Conservation (phyloP, 225 moss, liverwort and hornwort genomes). For the Pseudoscleropodium purum region DNA sequence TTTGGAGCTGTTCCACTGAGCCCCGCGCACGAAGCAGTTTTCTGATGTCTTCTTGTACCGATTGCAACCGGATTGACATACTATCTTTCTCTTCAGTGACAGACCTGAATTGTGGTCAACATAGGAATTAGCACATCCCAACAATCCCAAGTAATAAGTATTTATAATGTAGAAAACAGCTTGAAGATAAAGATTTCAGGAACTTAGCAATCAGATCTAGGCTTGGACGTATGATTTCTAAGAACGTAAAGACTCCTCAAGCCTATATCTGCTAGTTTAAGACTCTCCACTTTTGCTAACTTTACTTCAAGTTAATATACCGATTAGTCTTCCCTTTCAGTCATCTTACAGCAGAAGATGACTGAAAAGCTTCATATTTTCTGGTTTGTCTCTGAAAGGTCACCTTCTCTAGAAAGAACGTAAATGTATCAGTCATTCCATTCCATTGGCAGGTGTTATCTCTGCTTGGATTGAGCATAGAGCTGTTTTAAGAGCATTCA, state of each 20-base stretch:
- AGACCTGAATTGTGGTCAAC: constrained; percentile 7
- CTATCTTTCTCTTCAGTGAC: constrained; percentile 46
- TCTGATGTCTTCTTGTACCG: constrained; percentile 58
- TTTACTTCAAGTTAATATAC: not conserved
- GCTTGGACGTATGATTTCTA: not conserved
- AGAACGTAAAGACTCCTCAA: not conserved
- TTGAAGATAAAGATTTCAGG: not conserved
- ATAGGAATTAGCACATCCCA: not conserved
- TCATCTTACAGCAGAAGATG: not conserved
- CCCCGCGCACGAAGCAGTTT: constrained; percentile 55
- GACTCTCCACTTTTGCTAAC: not conserved
- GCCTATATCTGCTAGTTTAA: not conserved
- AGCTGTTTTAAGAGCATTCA: not conserved
- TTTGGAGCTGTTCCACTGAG: constrained; percentile 75
- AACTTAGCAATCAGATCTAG: not conserved
- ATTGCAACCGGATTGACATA: constrained; percentile 37
- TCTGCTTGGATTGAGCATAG: not conserved
- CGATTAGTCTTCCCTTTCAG: not conserved
- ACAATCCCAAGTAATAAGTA: not conserved
- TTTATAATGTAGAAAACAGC: too few relatives aligned
- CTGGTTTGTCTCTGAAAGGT: not conserved
- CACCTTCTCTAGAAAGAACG: not conserved
- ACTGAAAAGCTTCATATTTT: not conserved
- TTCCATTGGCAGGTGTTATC: too few relatives aligned
- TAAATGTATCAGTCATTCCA: not conserved